Evolutionary conservation across 768 basidiomycete species (phyloP).

Genomic region (Mycena polygramma): DNA sequence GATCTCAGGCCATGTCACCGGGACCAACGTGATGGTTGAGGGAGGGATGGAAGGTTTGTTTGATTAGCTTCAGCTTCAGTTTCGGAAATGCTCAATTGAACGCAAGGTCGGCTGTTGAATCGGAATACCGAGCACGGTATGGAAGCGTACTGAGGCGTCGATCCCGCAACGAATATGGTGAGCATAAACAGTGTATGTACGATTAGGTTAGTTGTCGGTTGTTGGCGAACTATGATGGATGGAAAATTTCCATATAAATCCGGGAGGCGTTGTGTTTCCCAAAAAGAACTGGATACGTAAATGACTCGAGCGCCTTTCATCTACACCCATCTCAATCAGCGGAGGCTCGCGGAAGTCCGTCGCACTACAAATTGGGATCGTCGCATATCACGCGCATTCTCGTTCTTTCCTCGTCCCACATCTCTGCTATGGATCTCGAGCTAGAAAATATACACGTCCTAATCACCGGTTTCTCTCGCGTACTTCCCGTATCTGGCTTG

Average conservation of each 20-base stretch:
- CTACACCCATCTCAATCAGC: no score
- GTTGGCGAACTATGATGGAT: no score
- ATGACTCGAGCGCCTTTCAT: no score
- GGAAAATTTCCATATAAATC: no score
- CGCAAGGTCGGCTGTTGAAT: conserved; percentile 9
- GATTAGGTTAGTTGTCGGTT: not conserved
- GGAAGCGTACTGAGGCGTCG: not conserved
- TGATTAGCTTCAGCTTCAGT: not conserved
- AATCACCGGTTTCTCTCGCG: conserved; percentile 64
- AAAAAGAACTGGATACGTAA: no score
- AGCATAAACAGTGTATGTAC: not conserved
- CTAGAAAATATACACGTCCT: conserved; percentile 74
- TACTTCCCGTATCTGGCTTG: not conserved
- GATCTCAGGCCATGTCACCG: conserved; percentile 79
- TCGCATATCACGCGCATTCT: no score
- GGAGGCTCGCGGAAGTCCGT: no score
- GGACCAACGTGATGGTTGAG: conserved; percentile 77
- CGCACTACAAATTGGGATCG: no score
- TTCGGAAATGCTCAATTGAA: not conserved
- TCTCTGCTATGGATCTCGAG: conserved; percentile 61
- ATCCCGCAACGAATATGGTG: not conserved
- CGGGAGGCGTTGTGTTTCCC: no score
- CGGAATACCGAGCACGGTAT: conserved; percentile 12
- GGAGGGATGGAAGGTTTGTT: conserved; percentile 82
- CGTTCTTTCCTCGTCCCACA: no score